Base-by-base conservation (phyloP, 2,329 filamentous ascomycete species). In the Dactylonectria estremocensis region DNA sequence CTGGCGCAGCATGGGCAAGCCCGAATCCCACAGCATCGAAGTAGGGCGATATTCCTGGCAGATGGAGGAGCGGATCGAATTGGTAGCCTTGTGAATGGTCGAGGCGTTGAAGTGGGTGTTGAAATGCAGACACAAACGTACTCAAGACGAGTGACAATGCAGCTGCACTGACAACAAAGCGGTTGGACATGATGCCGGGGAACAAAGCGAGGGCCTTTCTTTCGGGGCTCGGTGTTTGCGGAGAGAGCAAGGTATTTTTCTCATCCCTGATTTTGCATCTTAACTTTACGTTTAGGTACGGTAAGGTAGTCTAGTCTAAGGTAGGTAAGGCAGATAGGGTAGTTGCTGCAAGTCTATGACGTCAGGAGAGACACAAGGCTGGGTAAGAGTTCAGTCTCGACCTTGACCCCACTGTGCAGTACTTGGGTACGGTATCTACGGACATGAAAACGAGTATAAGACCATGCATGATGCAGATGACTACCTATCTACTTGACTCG, bases 21-120 rank as follows among this genome's bases (percentile, higher is more conserved):
- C 72, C 72, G 35, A 75, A 75, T 1, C 72, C 72, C 11, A 74
- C 69, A 1, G 72, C 72, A 40, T 74, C 72, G 14, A 74, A 74
- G 31, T 74, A 74, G 2, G 72, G 72, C n/a, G 72, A 74, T 57
- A 73, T 74, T 3, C 72, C 72, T 0, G 72, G 72, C 3, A 74
- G 71, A 11, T 74, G 72, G 1, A 72, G 58, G 13, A 74, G 72
- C 5, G 72, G 71, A 35, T 74, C 72, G 49, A 74, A 74, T 45
- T 64, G 67, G 10, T 74, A 74, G 40, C 72, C 72, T 20, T 74
- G 72, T 2, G 61, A 67, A 28, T 74, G 72, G 33, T 74, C 72
- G 10, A 67, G 67, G 16, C 37, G 16, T 9, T 67, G 24, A 24
- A 74, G 61, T 11, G 72, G 72, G 1, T 67, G 72, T 22, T 74